Conservation (phyloP, 306 rosid species). For the Datisca glomerata region DNA sequence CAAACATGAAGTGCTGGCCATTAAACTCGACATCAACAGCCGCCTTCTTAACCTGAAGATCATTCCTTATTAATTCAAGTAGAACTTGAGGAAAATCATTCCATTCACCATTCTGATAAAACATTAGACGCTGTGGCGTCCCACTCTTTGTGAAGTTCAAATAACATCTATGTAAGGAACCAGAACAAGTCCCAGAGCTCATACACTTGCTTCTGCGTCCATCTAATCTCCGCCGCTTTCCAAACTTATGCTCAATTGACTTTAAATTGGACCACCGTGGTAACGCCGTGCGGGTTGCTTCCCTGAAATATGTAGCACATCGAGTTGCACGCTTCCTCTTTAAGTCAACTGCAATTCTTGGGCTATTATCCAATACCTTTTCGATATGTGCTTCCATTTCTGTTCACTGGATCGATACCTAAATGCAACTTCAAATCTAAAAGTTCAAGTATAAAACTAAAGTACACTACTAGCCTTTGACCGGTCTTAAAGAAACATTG, state of each 20-base stretch:
- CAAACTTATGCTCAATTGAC: slow-evolving; percentile 14
- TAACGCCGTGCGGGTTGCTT: slow-evolving; percentile 25
- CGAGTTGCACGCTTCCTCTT: slow-evolving; percentile 47
- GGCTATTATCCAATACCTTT: slow-evolving; percentile 48
- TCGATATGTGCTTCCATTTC: slow-evolving; percentile 47
- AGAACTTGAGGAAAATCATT: slow-evolving; percentile 44
- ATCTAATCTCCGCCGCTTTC: slow-evolving; percentile 38
- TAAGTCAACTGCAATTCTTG: slow-evolving; percentile 16
- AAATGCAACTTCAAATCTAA: slow-evolving; percentile 32
- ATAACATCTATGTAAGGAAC: slow-evolving; percentile 37
- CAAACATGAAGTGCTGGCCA: slow-evolving; percentile 43
- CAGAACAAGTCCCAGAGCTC: slow-evolving; percentile 19
- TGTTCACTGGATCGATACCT: slow-evolving; percentile 39
- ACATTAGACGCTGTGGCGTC: slow-evolving; percentile 64
- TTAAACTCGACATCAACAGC: slow-evolving; percentile 47
- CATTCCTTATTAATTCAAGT: slow-evolving; percentile 49
- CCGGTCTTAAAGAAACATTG: slow-evolving; percentile 19
- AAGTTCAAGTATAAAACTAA: slow-evolving; percentile 23
- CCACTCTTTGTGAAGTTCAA: slow-evolving; percentile 55
- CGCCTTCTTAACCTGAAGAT: slow-evolving; percentile 51
- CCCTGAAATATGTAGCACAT: slow-evolving; percentile 23
- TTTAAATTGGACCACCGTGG: slow-evolving; percentile 14
- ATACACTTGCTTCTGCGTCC: slow-evolving; percentile 16
- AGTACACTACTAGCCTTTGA: slow-evolving; percentile 19
- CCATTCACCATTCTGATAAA: slow-evolving; percentile 63